Evolutionary conservation across 106 monocot species (phyloP), one percentile per base, ranked within the genome.

Genomic region (Posidonia australis): DNA sequence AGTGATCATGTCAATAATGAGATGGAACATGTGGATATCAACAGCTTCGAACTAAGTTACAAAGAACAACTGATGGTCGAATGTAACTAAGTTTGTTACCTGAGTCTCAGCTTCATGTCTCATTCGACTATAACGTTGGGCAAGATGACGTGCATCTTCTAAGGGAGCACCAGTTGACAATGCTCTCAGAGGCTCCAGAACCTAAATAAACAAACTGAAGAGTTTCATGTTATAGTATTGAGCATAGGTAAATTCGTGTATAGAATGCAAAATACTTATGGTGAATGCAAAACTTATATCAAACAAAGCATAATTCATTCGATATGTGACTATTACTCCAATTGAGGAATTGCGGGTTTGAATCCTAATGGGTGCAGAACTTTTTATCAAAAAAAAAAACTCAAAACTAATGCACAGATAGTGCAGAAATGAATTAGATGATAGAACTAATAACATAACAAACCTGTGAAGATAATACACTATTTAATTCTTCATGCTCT

Each of bases 91-190:
- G 54, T 30, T 24, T 0, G 19, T 31, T 78, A 90, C 90, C 68
- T 79, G 83, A 47, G 67, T 66, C 69, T 90, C 96, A 31, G 96
- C 87, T 18, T 90, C 96, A 49, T 81, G 84, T 72, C 96, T 82
- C 96, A 96, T 84, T 27, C 87, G 84, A 76, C 96, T 96, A 68
- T 90, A 90, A 28, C 90, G 84, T 57, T 90, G 96, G 69, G 96
- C 96, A 67, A 96, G 90, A 80, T 82, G 84, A 9, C 96, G 84
- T 36, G 96, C 90, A 87, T 96, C 96, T 85, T 96, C 96, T 64
- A 96, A 73, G 49, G 90, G 82, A 53, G 77, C 67, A 78, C 87
- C 84, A 57, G 46, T 77, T 53, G 76, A 68, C 90, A 96, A 90
- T 71, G 77, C 74, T 61, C 60, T 96, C 66, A 96, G 67, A 71